Evolutionary conservation across 208 protist species (phyloP).

Genomic region (Strigomonas culicis): DNA sequence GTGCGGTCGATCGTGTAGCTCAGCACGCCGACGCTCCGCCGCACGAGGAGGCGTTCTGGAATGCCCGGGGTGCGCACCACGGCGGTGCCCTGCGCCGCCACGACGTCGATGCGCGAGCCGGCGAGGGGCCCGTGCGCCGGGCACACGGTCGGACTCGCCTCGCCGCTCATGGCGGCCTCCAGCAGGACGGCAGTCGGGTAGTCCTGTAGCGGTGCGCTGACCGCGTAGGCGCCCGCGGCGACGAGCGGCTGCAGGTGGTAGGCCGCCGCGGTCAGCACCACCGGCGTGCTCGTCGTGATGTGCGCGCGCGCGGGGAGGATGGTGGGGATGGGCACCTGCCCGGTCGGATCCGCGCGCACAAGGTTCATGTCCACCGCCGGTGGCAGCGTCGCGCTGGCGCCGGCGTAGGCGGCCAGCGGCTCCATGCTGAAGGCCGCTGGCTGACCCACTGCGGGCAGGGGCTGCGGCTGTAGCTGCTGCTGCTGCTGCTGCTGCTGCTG

Average conservation of each 20-base stretch:
- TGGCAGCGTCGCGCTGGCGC: not conserved
- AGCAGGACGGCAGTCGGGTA: constrained; percentile 21
- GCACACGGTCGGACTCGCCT: not conserved
- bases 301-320: constrained; percentile 43
- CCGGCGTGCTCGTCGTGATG: constrained; percentile 46
- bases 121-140: constrained; percentile 12
- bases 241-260: constrained; percentile 35
- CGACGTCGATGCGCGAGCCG: constrained; percentile 6
- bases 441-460: not conserved
- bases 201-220: constrained; percentile 17
- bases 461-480: not conserved
- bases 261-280: constrained; percentile 38
- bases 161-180: constrained; percentile 24
- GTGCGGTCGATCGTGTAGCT: constrained; percentile 59
- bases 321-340: constrained; percentile 39
- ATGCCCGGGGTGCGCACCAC: not conserved
- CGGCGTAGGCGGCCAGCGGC: not conserved
- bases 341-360: constrained; percentile 9
- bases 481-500: not conserved
- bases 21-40: constrained; percentile 17
- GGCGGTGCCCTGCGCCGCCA: constrained; percentile 6
- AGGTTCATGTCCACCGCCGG: too few relatives aligned
- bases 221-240: constrained; percentile 11
- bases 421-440: not conserved
- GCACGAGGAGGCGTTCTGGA: constrained; percentile 20